These are phyloP conservation scores for Pseudogymnoascus sp. DNA, from an alignment of 2,329 filamentous ascomycete species.

Conservation along the genomic window DNA sequence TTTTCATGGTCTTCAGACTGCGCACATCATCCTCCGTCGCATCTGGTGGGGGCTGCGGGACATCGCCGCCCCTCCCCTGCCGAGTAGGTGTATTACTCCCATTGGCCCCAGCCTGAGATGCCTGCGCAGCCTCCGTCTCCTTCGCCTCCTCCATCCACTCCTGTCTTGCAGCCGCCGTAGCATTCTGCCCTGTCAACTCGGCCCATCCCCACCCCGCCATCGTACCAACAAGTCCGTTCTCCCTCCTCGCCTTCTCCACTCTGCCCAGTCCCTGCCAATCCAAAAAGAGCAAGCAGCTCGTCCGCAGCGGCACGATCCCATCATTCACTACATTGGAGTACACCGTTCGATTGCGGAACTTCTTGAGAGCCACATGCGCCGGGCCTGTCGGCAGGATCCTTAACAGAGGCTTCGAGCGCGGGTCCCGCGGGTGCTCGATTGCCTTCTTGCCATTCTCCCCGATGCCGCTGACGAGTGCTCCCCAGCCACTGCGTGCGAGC, in stretches of 20 bases:
- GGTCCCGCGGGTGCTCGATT: constrained; percentile 52
- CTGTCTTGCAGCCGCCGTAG: constrained; percentile 20
- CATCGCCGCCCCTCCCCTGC: constrained; percentile 38
- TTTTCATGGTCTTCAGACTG: constrained; percentile 42
- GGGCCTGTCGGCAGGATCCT: constrained; percentile 86
- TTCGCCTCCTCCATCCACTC: constrained; percentile 16
- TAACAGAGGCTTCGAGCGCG: constrained; percentile 79
- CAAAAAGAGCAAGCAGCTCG: constrained; percentile 90
- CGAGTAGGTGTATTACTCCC: constrained; percentile 35
- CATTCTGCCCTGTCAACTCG: constrained; percentile 69
- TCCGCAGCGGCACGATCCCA: constrained; percentile 88
- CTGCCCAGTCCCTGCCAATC: constrained; percentile 92
- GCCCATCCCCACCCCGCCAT: constrained; percentile 92
- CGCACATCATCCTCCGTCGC: constrained; percentile 55
- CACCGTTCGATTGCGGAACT: constrained; percentile 82
- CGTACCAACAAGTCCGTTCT: constrained; percentile 86
- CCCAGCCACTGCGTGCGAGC: constrained; percentile 77
- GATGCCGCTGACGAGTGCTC: constrained; percentile 73
- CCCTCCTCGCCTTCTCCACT: constrained; percentile 87
- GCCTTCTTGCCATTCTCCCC: constrained; percentile 57
- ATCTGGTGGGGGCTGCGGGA: constrained; percentile 61
- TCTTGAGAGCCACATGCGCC: constrained; percentile 75
- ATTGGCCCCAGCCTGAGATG: constrained; percentile 18
- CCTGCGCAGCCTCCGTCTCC: constrained; percentile 4
- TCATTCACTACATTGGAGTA: constrained; percentile 98